A percentile compares a stretch with the other conserved stretches of the same genome.
Evolutionary conservation across 176 grass and related monocot genomes (phyloP).

Genomic region (Leersia perrieri): DNA sequence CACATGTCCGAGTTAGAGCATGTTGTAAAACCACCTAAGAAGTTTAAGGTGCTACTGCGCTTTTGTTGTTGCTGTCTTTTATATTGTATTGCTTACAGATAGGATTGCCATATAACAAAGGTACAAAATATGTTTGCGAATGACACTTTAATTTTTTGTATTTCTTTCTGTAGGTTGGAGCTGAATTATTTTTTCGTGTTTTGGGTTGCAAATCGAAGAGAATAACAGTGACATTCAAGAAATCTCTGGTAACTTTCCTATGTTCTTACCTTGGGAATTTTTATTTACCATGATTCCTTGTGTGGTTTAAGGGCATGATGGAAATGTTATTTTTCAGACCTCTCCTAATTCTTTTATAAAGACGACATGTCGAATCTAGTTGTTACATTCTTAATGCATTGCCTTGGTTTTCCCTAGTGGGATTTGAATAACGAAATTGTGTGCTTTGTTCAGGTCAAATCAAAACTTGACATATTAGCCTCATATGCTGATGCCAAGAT

Average conservation of each 20-base stretch:
- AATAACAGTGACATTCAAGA: slow-evolving; percentile 96
- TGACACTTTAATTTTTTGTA: slow-evolving; percentile 11
- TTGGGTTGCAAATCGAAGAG: slow-evolving; percentile 96
- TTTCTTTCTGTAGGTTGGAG: slow-evolving; percentile 64
- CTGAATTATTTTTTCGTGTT: slow-evolving; percentile 84
- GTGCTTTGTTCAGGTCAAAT: slow-evolving; percentile 72
- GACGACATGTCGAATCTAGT: background rate
- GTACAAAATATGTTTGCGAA: slow-evolving; percentile 17
- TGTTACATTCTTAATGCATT: slow-evolving; percentile 3
- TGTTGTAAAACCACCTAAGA: slow-evolving; percentile 84
- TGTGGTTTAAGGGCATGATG: background rate
- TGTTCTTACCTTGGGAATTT: background rate
- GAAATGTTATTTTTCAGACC: slow-evolving; percentile 1
- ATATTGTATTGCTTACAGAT: slow-evolving; percentile 2
- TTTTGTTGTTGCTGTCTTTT: slow-evolving; percentile 2
- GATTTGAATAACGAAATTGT: background rate
- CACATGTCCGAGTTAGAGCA: slow-evolving; percentile 94
- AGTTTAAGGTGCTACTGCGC: slow-evolving; percentile 73
- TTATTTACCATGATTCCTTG: background rate
- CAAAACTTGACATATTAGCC: slow-evolving; percentile 74
- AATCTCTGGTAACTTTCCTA: slow-evolving; percentile 67
- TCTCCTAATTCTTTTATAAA: slow-evolving; percentile 11
- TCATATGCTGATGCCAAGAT: slow-evolving; percentile 88
- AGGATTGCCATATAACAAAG: slow-evolving; percentile 4
- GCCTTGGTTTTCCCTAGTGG: background rate